These are phyloP conservation scores for Penicillium psychrofluorescens DNA, from an alignment of 495 filamentous ascomycete genomes.

Conservation along the genomic window DNA sequence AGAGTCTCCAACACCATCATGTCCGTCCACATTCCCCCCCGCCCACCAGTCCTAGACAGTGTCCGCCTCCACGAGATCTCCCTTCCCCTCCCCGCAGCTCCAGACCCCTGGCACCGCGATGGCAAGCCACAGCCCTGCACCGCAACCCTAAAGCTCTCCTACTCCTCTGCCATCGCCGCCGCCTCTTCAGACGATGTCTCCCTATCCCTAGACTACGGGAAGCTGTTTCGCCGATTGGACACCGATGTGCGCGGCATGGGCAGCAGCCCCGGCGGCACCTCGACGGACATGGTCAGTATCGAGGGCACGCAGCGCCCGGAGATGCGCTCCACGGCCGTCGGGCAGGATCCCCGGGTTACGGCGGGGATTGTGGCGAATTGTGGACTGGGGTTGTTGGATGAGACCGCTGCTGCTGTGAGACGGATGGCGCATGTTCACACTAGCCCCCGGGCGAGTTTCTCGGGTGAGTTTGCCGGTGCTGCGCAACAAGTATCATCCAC, in stretches of 20 bases:
- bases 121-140: conserved; percentile 38
- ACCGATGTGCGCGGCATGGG: conserved; percentile 25
- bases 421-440: conserved; percentile 32
- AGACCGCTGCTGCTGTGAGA: conserved; percentile 35
- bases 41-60: conserved; percentile 31
- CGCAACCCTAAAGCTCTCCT: conserved; percentile 36
- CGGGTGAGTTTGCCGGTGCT: conserved; percentile 7
- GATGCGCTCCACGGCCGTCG: conserved; percentile 19
- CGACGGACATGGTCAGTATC: conserved; percentile 20
- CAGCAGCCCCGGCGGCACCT: conserved; percentile 16
- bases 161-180: conserved; percentile 35
- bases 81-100: conserved; percentile 34
- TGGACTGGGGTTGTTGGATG: conserved; percentile 31
- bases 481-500: neutral
- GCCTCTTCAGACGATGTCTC: conserved; percentile 39
- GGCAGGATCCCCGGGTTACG: conserved; percentile 32
- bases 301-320: conserved; percentile 27
- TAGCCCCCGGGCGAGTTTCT: conserved; percentile 21
- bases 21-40: conserved; percentile 27
- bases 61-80: conserved; percentile 36
- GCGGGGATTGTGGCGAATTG: conserved; percentile 32
- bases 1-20: conserved; percentile 22
- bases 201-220: conserved; percentile 40
- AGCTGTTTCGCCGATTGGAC: conserved; percentile 40
- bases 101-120: conserved; percentile 40